Evolutionary conservation across 2,329 filamentous ascomycete genomes (phyloP).

Genomic region (Alternaria arborescens): DNA sequence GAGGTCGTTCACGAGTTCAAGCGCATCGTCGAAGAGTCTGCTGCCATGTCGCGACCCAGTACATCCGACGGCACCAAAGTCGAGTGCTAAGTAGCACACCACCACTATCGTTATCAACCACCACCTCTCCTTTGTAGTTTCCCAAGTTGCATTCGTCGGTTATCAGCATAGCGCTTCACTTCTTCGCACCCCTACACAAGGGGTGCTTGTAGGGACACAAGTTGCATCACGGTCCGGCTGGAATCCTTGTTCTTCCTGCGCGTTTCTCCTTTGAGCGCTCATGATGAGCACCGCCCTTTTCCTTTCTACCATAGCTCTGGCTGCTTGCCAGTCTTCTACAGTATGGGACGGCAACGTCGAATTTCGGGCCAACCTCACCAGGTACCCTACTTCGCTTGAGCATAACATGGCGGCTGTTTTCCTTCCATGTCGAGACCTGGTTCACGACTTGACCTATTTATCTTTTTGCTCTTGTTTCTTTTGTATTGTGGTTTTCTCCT

Average conservation of each 20-base stretch:
- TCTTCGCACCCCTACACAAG: slow-evolving; percentile 29
- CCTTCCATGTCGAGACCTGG: slow-evolving; percentile 24
- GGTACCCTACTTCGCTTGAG: slow-evolving; percentile 33
- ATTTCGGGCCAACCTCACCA: slow-evolving; percentile 22
- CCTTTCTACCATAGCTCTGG: slow-evolving; percentile 30
- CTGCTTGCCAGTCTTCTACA: slow-evolving; percentile 36
- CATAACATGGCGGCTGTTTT: slow-evolving; percentile 43
- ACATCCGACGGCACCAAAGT: slow-evolving; percentile 46
- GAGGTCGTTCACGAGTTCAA: slow-evolving; percentile 94
- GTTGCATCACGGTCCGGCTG: slow-evolving; percentile 47
- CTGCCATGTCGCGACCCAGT: slow-evolving; percentile 46
- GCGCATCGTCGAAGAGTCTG: slow-evolving; percentile 84
- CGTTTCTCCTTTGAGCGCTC: slow-evolving; percentile 17
- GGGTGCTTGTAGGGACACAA: slow-evolving; percentile 41
- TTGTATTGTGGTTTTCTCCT: slow-evolving; percentile 15
- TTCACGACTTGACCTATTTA: slow-evolving; percentile 24
- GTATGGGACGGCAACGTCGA: slow-evolving; percentile 46
- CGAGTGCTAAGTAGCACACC: slow-evolving; percentile 35
- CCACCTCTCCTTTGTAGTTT: slow-evolving; percentile 34
- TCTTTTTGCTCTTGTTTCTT: slow-evolving; percentile 20
- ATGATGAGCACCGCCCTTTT: slow-evolving; percentile 36
- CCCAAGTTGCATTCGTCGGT: slow-evolving; percentile 40
- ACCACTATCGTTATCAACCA: slow-evolving; percentile 15
- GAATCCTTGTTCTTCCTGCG: slow-evolving; percentile 32
- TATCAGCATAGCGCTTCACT: slow-evolving; percentile 47